Evolutionary conservation across 495 filamentous ascomycete genomes (phyloP).

Genomic region (Penicillium silybi): DNA sequence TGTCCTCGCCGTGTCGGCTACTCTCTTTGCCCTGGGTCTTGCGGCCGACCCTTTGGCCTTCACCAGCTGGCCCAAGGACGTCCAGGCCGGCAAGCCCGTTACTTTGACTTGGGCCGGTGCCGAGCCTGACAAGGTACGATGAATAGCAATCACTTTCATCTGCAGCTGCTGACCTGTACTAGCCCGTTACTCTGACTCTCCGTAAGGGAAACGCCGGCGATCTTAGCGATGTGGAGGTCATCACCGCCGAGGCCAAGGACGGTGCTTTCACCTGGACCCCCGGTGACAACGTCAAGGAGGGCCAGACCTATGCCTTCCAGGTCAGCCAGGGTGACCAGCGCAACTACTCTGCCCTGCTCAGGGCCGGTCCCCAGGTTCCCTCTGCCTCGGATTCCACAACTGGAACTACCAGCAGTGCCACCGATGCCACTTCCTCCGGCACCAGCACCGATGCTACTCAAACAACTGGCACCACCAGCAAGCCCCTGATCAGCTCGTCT

Average conservation of each 20-base stretch:
- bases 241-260: constrained; percentile 33
- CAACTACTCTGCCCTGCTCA: constrained; percentile 47
- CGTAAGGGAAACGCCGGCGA: constrained; percentile 38
- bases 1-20: constrained; percentile 34
- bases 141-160: not conserved
- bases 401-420: constrained; percentile 7
- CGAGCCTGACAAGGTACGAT: constrained; percentile 14
- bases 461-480: constrained; percentile 13
- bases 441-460: not conserved
- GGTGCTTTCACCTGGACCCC: constrained; percentile 43
- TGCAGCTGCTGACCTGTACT: not conserved
- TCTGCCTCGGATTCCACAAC: constrained; percentile 6
- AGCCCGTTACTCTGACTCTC: constrained; percentile 43
- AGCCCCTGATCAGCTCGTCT: constrained; percentile 19
- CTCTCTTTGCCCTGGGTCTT: constrained; percentile 18
- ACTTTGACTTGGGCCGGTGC: constrained; percentile 43
- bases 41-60: constrained; percentile 38
- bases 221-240: constrained; percentile 36
- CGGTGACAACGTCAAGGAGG: constrained; percentile 30
- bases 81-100: constrained; percentile 37
- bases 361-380: constrained; percentile 18
- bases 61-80: constrained; percentile 38
- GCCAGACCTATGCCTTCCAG: constrained; percentile 43
- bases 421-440: not conserved
- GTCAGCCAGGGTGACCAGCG: constrained; percentile 37